A percentile compares a stretch with the other conserved stretches of the same genome.
Conservation (phyloP, 148 eudicot genomes). For the Amaranthus cruentus region DNA sequence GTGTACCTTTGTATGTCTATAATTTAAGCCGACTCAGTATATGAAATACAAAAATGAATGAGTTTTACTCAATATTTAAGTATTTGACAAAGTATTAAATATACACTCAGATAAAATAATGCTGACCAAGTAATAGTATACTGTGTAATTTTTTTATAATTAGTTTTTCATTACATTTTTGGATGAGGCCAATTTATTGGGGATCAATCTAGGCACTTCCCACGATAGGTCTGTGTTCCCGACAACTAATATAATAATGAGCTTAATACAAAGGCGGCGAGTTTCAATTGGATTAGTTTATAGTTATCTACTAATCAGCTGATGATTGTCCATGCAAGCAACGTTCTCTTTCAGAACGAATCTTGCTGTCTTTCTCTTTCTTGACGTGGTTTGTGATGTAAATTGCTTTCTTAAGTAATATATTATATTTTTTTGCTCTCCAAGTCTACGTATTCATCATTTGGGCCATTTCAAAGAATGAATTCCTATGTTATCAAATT, state of each 20-base stretch:
- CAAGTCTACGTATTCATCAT: not conserved
- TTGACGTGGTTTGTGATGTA: conserved; percentile 12
- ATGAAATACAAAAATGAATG: not conserved
- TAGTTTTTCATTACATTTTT: not conserved
- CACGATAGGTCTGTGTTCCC: not conserved
- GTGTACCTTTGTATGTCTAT: conserved; percentile 14
- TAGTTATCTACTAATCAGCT: not conserved
- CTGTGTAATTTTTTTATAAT: not conserved
- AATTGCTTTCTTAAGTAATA: not conserved
- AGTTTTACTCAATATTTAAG: not conserved
- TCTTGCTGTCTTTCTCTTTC: conserved; percentile 15
- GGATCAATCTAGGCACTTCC: conserved; percentile 3
- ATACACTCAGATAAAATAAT: not conserved
- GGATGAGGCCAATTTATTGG: not conserved
- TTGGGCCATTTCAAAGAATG: not conserved
- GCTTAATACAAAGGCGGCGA: not conserved
- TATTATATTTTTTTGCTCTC: not conserved
- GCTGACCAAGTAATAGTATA: not conserved
- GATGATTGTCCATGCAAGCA: conserved; percentile 15
- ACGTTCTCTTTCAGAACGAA: conserved; percentile 5
- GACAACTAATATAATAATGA: conserved; percentile 1
- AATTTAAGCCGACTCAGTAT: conserved; percentile 19
- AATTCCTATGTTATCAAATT: too few species aligned
- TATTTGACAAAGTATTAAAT: conserved; percentile 12
- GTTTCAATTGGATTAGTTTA: not conserved